Evolutionary conservation across 2,329 filamentous ascomycete genomes (phyloP), one percentile per base, ranked within the genome.

Genomic region (Xylariaceae sp.): DNA sequence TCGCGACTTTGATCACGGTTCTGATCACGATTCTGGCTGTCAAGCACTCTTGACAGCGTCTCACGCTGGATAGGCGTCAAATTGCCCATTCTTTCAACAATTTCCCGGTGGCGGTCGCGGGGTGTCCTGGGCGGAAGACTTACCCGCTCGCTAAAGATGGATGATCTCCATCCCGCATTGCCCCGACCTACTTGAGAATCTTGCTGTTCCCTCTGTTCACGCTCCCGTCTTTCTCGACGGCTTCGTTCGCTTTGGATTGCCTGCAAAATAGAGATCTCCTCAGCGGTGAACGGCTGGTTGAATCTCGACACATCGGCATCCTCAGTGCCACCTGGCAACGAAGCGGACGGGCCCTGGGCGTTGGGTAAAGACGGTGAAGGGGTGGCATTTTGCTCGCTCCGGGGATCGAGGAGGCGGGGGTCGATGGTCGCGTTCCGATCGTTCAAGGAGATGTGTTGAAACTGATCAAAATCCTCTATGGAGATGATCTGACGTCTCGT

Each of bases 401-500:
- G 75, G 35, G 72, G 75, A 57, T 83, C 79, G 54, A 82, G 73
- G 44, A 82, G 74, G 57, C 79, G 74, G 50, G 82, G 77, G 51
- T 84, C 82, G 60, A 84, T 81, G 0, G 78, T 81, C 0, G 78
- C 78, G 56, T 75, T 78, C 30, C 78, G 78, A 58, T 87, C 84
- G 6, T 81, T 78, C 10, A 87, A 78, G 50, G 78, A 75, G 15
- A 87, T 70, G 60, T 81, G 81, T 57, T 84, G 78, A 53, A 85
- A 81, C 2, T 79, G 79, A 30, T 82, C 79, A 55, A 83, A 79
- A 11, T 78, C 77, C 65, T 86, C 82, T 48, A 93, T 78, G 34
- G 82, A 76, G 35, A 94, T 77, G 37, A 88, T 81, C 70, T 94
- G 90, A 51, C 87, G 84, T 55, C 84, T 80, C 51, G 81, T 77